Evolutionary conservation across 2,329 filamentous ascomycete species (phyloP), one percentile per base, ranked within the genome.

Genomic region (Phialophora expanda): DNA sequence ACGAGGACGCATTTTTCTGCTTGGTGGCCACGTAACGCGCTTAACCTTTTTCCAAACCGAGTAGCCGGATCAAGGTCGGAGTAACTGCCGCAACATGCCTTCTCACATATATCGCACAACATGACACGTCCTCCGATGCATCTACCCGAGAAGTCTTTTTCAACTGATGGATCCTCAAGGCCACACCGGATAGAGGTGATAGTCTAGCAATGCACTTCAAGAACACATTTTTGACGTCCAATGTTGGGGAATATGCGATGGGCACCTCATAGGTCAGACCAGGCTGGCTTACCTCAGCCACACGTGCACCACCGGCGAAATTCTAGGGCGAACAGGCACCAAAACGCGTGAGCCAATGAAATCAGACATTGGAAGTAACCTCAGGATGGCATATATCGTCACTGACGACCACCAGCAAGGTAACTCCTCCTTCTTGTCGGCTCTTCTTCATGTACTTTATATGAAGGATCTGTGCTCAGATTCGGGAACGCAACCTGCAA

Each of bases 251-350:
- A 28, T 12, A 14, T n/a, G 26, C 51, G 44, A 56, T 56, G 38
- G 56, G 32, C 32, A 34, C 32, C 38, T 44, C 17, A n/a, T n/a
- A n/a, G 17, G 38, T n/a, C 38, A 44, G 6, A 38, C 5, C 38
- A n/a, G 50, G 64, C 26, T 61, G 67, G 62, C 64, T 69, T 67
- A 69, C 48, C 34, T 69, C 65, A 69, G 67, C 67, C 60, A 61
- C 34, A n/a, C 26, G 20, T 11, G 12, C 54, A 28, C 41, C 48
- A 46, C 51, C 65, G 48, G 54, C 58, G 22, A 32, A 20, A n/a
- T 30, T 38, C 56, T 57, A 12, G 24, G 11, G 56, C n/a, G 22
- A 59, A n/a, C 20, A 66, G 67, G 67, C 67, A 66, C 51, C 58
- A 30, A 53, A 57, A 56, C 53, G 54, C 61, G 38, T 22, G 30